phyloP scores from a whole-genome alignment of 2,329 filamentous ascomycete genomes.

The Aureobasidium musti region DNA sequence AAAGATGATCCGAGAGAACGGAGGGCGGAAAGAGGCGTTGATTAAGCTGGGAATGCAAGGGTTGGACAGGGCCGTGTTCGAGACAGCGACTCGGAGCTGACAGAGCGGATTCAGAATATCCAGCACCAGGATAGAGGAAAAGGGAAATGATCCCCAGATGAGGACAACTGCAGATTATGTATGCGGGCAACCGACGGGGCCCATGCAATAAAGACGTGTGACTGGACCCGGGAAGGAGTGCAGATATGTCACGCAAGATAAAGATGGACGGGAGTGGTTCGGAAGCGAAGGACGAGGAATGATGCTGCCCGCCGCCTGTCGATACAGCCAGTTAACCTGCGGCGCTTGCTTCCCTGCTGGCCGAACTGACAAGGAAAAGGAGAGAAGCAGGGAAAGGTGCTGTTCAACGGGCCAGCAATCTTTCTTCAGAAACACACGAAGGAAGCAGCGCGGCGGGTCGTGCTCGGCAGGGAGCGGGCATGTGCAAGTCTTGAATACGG shows the following conservation, averaged over 20 bases:
- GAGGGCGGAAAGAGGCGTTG: neutral
- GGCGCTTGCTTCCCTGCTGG: slow-evolving; percentile 4
- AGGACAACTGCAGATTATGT: slow-evolving; percentile 29
- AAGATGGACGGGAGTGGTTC: slow-evolving; percentile 10
- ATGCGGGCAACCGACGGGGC: slow-evolving; percentile 19
- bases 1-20: neutral
- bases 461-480: slow-evolving; percentile 26
- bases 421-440: slow-evolving; percentile 8
- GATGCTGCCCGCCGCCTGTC: slow-evolving; percentile 23
- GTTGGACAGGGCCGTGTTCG: neutral
- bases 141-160: slow-evolving; percentile 17
- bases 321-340: slow-evolving; percentile 16
- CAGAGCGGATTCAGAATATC: slow-evolving; percentile 15
- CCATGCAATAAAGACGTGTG: slow-evolving; percentile 18
- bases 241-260: slow-evolving; percentile 28
- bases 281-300: slow-evolving; percentile 10
- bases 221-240: slow-evolving; percentile 26
- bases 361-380: neutral
- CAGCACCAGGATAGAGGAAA: slow-evolving; percentile 5
- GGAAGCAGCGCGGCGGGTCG: slow-evolving; percentile 6
- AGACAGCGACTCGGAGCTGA: slow-evolving; percentile 14
- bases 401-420: slow-evolving; percentile 1
- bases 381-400: neutral
- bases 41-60: slow-evolving; percentile 18
- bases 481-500: slow-evolving; percentile 21